Base-by-base conservation (phyloP, 148 eudicot species). In the Camellia japonica region DNA sequence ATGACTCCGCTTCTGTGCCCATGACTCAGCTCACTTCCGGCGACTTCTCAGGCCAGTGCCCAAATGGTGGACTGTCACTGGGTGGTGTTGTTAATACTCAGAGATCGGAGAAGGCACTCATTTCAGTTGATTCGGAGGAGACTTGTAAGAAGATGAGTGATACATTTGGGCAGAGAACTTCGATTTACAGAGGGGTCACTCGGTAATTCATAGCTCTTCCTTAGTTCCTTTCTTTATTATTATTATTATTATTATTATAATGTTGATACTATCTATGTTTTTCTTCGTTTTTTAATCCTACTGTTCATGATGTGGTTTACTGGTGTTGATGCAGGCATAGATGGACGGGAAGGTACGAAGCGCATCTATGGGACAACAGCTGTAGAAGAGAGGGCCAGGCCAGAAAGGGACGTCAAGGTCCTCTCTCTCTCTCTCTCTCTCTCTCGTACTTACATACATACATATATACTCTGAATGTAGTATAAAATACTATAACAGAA, bases 331-430 rank as follows among this genome's bases (percentile, higher is more conserved):
- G 70, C 87, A 93, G 99, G 71, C 99, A 94, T 64, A 90, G 98
- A 73, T 96, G 99, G 98, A 93, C 98, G 5, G 98, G 98, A 44
- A 92, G 99, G 90, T 96, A 93, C 72, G 99, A 96, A 91, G 99
- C 99, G 71, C 99, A 96, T 90, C 90, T 96, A 18, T 96, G 99
- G 99, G 99, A 96, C 86, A 96, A 96, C 87, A 96, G 99, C 91
- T 96, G 99, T 85, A 92, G 98, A 84, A 90, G 99, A 72, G 99
- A 96, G 82, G 99, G 99, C 1, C 99, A 96, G 88, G 99, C 99
- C 41, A 88, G 99, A 58, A 96, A 96, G 87, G 99, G 99, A 80
- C 98, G 99, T 91, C 99, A 96, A 96, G 99, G 99, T 96, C 83
- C 72, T 69, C 69, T 49, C 19, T 42, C 65, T 74, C 49, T 66